These are phyloP conservation scores for Fagopyrum esculentum DNA, from an alignment of 148 eudicot genomes.

Conservation along the genomic window DNA sequence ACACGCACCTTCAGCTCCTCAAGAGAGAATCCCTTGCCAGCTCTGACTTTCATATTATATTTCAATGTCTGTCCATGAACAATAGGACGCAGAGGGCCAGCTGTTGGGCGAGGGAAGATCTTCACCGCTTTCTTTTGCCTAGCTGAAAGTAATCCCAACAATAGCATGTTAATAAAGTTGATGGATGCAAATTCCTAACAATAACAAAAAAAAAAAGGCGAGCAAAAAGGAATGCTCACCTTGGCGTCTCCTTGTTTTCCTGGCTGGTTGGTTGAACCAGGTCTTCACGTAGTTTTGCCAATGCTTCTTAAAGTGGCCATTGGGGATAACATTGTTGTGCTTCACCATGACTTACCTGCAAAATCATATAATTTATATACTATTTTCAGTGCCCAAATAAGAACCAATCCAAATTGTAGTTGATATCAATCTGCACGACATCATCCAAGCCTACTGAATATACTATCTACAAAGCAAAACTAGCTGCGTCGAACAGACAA, in stretches of 20 bases:
- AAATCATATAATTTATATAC: background rate
- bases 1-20: slow-evolving; percentile 34
- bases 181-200: background rate
- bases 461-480: too few species aligned
- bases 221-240: slow-evolving; percentile 19
- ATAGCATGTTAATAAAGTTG: background rate
- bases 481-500: too few species aligned
- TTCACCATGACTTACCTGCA: slow-evolving; percentile 41
- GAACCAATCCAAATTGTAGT: too few species aligned
- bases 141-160: slow-evolving; percentile 23
- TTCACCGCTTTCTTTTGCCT: slow-evolving; percentile 60
- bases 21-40: slow-evolving; percentile 16
- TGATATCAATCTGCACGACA: too few species aligned
- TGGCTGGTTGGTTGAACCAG: slow-evolving; percentile 62
- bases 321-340: slow-evolving; percentile 56
- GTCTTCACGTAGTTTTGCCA: slow-evolving; percentile 63
- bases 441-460: too few species aligned
- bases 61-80: slow-evolving; percentile 65
- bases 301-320: slow-evolving; percentile 57
- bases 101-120: slow-evolving; percentile 41
- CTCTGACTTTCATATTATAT: slow-evolving; percentile 57
- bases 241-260: slow-evolving; percentile 46
- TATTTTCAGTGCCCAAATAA: too few species aligned
- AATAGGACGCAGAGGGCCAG: slow-evolving; percentile 51
- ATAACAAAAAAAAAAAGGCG: background rate